Evolutionary conservation across 2,329 filamentous ascomycete genomes (phyloP).

Genomic region (Colletotrichum sp.): DNA sequence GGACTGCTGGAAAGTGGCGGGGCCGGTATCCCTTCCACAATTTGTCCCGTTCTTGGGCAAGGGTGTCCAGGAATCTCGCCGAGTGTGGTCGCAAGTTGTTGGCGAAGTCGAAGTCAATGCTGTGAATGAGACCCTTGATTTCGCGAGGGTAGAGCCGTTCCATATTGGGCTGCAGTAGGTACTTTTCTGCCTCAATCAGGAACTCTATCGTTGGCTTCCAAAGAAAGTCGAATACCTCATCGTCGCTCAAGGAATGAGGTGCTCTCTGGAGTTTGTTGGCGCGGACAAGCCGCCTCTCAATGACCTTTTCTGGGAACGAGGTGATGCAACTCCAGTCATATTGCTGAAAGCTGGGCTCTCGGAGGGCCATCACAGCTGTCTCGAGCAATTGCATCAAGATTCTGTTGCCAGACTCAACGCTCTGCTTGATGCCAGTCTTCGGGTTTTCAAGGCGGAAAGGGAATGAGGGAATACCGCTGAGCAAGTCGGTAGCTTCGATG

Average conservation of each 20-base stretch:
- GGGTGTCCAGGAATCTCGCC: neutral
- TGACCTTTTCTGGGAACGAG: neutral
- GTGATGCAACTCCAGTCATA: neutral
- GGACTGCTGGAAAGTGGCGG: neutral
- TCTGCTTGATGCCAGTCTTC: neutral
- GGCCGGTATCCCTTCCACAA: neutral
- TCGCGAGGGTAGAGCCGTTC: neutral
- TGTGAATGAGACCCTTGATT: neutral
- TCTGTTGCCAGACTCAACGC: neutral
- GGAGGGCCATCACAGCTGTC: neutral
- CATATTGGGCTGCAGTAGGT: neutral
- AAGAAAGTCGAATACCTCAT: neutral
- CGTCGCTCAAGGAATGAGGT: neutral
- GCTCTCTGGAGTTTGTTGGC: neutral
- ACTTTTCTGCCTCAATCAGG: neutral
- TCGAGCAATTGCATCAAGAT: neutral
- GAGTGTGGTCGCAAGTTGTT: neutral
- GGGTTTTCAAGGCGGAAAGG: neutral
- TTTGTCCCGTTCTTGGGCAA: neutral
- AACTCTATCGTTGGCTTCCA: neutral
- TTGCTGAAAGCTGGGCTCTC: conserved; percentile 1
- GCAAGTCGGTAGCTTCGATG: neutral
- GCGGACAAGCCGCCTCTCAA: neutral
- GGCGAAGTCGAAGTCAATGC: neutral
- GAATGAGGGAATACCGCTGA: neutral